Evolutionary conservation across 2,329 filamentous ascomycete species (phyloP), one percentile per base, ranked within the genome.

Genomic region (Alternaria conjuncta): DNA sequence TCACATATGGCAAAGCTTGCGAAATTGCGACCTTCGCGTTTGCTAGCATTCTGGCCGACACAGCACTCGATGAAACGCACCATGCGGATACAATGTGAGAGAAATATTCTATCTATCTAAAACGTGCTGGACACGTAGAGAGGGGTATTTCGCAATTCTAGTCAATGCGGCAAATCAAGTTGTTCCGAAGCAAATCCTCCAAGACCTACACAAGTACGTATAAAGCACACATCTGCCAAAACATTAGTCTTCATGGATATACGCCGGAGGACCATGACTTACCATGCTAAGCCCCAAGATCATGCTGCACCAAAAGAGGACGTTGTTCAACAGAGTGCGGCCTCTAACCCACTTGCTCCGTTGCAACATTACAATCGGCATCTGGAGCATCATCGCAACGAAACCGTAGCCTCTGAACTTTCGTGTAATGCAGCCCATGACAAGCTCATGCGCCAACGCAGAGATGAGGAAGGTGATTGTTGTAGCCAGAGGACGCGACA

Each of bases 361-460:
- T 83, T 98, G 96, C 28, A 98, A 83, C 79, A 94, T 88, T n/a
- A 98, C 92, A 70, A 98, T 96, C 1, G 96, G 96, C 71, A 98
- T 86, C 84, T 99, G 96, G 66, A 96, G 83, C 96, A 99, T 98
- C 89, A 97, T 96, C 66, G 93, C 92, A 20, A 96, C 76, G 77
- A 97, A 97, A 10, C 95, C 96, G 76, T 98, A 99, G 12, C 96
- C 96, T 41, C 96, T 85, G 49, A 98, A 85, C 83, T 99, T 98
- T 85, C 97, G 95, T 25, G 94, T 97, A 78, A 99, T 98, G 79
- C 95, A 98, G 8, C 92, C 94, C 92, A 99, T 97, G 74, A 99
- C 92, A 61, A 99, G 87, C 81, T 99, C 96, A 78, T 98, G 96
- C 15, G 93, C 94, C 21, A 97, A 77, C 36, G 96, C 93, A 63